These are phyloP conservation scores for Phytophthora aleatoria DNA, from an alignment of 352 stramenopile species.

Conservation along the genomic window DNA sequence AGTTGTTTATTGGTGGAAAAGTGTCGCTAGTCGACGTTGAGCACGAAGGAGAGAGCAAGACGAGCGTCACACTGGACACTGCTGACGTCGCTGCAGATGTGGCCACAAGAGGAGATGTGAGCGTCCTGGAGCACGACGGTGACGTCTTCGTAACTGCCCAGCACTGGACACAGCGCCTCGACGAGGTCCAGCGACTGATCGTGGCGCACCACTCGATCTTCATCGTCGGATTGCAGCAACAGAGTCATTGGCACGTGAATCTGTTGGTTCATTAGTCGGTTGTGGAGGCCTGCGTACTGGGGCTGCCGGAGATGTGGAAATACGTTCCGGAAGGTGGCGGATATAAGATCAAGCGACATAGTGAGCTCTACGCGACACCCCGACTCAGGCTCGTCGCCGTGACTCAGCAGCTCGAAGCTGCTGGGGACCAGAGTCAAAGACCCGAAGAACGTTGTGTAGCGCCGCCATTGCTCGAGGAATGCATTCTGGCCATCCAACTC, in stretches of 20 bases:
- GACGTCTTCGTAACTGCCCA: constrained; percentile 24
- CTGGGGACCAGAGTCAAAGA: constrained; percentile 3
- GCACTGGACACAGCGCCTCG: constrained; percentile 15
- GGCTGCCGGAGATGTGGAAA: constrained; percentile 16
- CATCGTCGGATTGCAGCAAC: constrained; percentile 19
- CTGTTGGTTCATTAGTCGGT: constrained; percentile 6
- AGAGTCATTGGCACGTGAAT: constrained; percentile 20
- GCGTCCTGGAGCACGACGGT: constrained; percentile 23
- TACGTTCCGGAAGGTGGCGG: constrained; percentile 7
- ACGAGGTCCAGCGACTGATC: constrained; percentile 20
- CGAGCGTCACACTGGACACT: background rate
- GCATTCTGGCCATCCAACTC: constrained; percentile 21
- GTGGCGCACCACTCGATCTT: constrained; percentile 9
- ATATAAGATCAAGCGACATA: constrained; percentile 14
- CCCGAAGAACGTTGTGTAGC: constrained; percentile 26
- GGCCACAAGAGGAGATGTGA: constrained; percentile 17
- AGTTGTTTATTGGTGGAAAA: constrained; percentile 8
- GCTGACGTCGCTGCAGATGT: constrained; percentile 14
- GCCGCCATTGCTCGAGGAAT: constrained; percentile 38
- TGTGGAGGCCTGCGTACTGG: constrained; percentile 4
- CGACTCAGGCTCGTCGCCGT: background rate
- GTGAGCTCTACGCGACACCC: constrained; percentile 15
- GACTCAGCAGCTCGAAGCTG: constrained; percentile 13
- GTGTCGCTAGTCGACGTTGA: constrained; percentile 9
- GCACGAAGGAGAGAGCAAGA: constrained; percentile 16